Evolutionary conservation across 2,329 filamentous ascomycete species (phyloP).

Genomic region (Trichoderma sp.): DNA sequence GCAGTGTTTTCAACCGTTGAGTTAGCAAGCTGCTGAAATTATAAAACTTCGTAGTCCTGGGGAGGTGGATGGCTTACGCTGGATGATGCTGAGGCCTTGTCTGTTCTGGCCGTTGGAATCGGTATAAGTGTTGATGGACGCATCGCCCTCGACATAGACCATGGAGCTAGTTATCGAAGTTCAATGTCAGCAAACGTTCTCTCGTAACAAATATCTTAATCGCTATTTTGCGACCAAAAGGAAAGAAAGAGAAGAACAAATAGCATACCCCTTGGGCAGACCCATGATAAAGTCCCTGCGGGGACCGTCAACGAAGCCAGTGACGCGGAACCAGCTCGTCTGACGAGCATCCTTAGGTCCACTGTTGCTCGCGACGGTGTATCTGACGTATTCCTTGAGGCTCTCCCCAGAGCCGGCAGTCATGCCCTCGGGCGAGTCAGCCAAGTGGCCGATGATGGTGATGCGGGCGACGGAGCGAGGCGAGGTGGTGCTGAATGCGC

Average conservation of each 20-base stretch:
- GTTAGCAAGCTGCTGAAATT: not conserved
- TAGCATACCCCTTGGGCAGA: slow-evolving; percentile 82
- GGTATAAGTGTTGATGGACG: slow-evolving; percentile 63
- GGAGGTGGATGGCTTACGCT: slow-evolving; percentile 62
- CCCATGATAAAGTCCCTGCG: slow-evolving; percentile 68
- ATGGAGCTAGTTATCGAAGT: slow-evolving; percentile 56
- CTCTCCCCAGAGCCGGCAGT: slow-evolving; percentile 60
- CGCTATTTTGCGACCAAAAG: not conserved
- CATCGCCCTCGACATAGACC: slow-evolving; percentile 82
- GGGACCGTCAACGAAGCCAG: slow-evolving; percentile 69
- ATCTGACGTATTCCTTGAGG: slow-evolving; percentile 67
- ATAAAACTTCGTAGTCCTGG: not conserved
- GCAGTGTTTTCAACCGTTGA: not conserved
- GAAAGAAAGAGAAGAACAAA: not conserved
- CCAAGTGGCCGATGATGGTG: slow-evolving; percentile 83
- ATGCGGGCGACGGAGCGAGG: slow-evolving; percentile 70
- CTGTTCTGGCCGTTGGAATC: slow-evolving; percentile 68
- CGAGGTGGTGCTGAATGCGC: slow-evolving; percentile 74
- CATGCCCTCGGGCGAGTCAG: slow-evolving; percentile 70
- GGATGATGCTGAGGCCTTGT: slow-evolving; percentile 65
- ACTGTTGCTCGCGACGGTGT: slow-evolving; percentile 67
- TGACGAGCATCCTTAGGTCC: slow-evolving; percentile 68
- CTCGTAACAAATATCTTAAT: no score
- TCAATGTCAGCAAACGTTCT: not conserved
- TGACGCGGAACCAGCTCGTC: slow-evolving; percentile 82